These are phyloP conservation scores for Closterium sp. DNA, from an alignment of 139 green algal species.

Conservation along the genomic window DNA sequence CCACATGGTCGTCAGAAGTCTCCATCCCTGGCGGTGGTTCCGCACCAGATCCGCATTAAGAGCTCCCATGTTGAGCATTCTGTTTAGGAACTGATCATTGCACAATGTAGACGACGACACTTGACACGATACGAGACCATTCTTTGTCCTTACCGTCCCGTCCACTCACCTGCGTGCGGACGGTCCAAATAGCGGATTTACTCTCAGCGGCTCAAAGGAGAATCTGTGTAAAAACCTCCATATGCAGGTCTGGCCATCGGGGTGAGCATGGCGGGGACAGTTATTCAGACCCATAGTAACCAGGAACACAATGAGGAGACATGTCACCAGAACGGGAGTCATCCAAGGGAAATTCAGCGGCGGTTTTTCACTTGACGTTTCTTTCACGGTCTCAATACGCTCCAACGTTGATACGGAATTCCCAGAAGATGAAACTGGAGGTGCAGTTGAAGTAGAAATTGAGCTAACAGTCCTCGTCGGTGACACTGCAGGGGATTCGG, in stretches of 20 bases:
- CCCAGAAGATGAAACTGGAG: neutral
- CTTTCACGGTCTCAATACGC: neutral
- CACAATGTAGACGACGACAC: neutral
- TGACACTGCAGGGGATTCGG: too few relatives aligned
- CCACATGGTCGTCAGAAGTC: conserved; percentile 20
- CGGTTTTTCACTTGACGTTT: neutral
- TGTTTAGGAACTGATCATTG: neutral
- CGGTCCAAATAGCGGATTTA: neutral
- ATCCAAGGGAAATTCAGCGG: neutral
- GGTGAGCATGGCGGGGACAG: neutral
- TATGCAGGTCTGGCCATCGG: neutral
- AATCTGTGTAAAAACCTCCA: neutral
- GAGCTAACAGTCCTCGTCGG: neutral
- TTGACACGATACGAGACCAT: neutral
- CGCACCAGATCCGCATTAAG: neutral
- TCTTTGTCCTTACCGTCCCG: neutral
- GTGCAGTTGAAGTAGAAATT: neutral
- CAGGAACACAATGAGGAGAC: neutral
- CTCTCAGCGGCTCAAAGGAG: neutral
- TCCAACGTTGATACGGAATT: neutral
- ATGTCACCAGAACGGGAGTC: neutral
- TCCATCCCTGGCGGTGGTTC: neutral
- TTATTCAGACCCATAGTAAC: neutral
- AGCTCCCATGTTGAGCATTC: neutral
- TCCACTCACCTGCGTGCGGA: neutral